Conservation (phyloP, 768 basidiomycete species). For the Pilatotrama ljubarskyi region DNA sequence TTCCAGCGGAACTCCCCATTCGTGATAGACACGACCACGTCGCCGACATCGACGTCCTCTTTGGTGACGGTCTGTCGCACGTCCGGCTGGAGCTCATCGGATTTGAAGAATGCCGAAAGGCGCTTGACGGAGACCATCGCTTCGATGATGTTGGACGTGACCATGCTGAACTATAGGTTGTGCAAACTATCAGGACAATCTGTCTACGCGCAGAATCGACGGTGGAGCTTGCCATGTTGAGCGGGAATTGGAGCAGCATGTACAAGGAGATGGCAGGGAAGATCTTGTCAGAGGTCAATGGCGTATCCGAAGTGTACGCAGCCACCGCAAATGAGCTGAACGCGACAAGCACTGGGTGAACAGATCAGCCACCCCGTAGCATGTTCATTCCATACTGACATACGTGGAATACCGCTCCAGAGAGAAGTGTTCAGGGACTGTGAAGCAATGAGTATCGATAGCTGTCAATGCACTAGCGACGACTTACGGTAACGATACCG, state of each 20-base stretch:
- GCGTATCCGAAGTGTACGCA: slow-evolving; percentile 56
- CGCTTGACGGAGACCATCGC: slow-evolving; percentile 83
- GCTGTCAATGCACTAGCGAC: not conserved
- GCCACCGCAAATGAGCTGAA: slow-evolving; percentile 83
- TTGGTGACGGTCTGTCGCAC: slow-evolving; percentile 58
- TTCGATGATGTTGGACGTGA: slow-evolving; percentile 82
- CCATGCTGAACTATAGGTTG: slow-evolving; percentile 57
- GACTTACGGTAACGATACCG: slow-evolving; percentile 65
- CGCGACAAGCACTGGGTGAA: slow-evolving; percentile 59
- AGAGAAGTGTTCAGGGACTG: slow-evolving; percentile 61
- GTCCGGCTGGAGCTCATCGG: slow-evolving; percentile 79
- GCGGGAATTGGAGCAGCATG: slow-evolving; percentile 83
- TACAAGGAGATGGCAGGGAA: slow-evolving; percentile 96
- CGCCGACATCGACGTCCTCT: slow-evolving; percentile 49
- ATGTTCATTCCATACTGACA: too few relatives aligned
- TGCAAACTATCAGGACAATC: not conserved
- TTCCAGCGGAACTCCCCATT: slow-evolving; percentile 86
- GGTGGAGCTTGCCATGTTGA: slow-evolving; percentile 63
- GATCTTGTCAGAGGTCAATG: slow-evolving; percentile 87
- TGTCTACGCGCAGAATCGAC: not conserved
- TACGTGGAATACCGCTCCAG: slow-evolving; percentile 68
- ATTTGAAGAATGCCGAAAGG: slow-evolving; percentile 70
- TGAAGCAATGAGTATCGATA: not conserved
- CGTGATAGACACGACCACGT: slow-evolving; percentile 68
- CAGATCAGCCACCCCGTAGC: too few relatives aligned